These are phyloP conservation scores for Phytomonas sp. DNA, from an alignment of 208 protist species.

Conservation along the genomic window DNA sequence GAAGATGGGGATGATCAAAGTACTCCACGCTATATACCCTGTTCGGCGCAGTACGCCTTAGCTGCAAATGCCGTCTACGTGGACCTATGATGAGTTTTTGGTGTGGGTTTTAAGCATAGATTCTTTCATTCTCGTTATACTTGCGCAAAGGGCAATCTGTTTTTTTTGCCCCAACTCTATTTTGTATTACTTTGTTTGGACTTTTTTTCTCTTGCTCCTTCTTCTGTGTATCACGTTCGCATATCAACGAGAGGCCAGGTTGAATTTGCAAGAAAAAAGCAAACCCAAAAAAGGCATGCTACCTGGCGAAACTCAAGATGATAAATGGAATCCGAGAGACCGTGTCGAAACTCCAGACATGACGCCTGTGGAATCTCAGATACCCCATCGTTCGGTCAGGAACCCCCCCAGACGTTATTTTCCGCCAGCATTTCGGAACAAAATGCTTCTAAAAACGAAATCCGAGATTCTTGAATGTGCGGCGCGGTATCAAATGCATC, in stretches of 20 bases:
- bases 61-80: slow-evolving; percentile 38
- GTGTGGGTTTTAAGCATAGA: background rate
- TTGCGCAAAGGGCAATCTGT: slow-evolving; percentile 1
- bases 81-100: slow-evolving; percentile 20
- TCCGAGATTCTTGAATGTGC: background rate
- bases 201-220: background rate
- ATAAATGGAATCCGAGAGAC: background rate
- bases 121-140: background rate
- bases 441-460: background rate
- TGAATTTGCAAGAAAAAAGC: slow-evolving; percentile 1
- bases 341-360: background rate
- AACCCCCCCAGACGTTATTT: background rate
- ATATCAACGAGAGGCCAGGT: background rate
- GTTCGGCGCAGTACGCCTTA: slow-evolving; percentile 37
- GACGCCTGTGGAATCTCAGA: background rate
- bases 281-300: background rate
- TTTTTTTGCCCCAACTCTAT: background rate
- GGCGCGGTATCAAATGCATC: too few relatives aligned
- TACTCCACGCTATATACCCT: slow-evolving; percentile 55
- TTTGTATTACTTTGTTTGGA: background rate
- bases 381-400: background rate
- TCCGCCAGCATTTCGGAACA: background rate
- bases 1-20: slow-evolving; percentile 18
- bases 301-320: background rate
- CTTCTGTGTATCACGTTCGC: background rate